Evolutionary conservation across 2,329 filamentous ascomycete species (phyloP).

Genomic region (Penicillium sp.): DNA sequence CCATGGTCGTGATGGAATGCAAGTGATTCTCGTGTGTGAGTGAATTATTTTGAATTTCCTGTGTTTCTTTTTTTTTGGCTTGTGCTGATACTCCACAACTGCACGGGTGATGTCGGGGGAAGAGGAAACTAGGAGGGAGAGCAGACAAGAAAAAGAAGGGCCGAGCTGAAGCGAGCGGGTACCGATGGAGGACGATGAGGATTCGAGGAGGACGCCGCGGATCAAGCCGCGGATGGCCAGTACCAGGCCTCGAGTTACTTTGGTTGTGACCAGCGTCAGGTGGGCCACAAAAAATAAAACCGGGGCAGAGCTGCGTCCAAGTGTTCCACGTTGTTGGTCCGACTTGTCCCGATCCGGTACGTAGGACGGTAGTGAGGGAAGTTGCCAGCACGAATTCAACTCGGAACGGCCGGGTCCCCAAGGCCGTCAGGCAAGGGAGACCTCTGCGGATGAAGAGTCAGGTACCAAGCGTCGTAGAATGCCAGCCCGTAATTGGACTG

Average conservation of each 20-base stretch:
- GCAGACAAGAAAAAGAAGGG: not conserved
- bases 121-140: slow-evolving; percentile 3
- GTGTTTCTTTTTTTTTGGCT: slow-evolving; percentile 3
- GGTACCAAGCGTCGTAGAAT: no score
- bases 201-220: slow-evolving; percentile 15
- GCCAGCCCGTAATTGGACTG: not conserved
- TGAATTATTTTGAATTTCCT: not conserved
- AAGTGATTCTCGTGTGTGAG: slow-evolving; percentile 17
- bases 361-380: not conserved
- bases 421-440: slow-evolving; percentile 3
- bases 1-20: slow-evolving; percentile 23
- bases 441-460: not conserved
- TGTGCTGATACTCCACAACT: slow-evolving; percentile 34
- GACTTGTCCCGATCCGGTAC: slow-evolving; percentile 26
- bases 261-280: not conserved
- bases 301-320: slow-evolving; percentile 4
- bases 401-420: slow-evolving; percentile 11
- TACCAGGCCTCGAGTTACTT: no score
- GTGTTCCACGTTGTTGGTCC: slow-evolving; percentile 11
- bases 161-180: slow-evolving; percentile 20
- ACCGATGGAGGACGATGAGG: slow-evolving; percentile 14
- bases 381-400: slow-evolving; percentile 19
- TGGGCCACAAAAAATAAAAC: not conserved
- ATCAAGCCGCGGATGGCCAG: slow-evolving; percentile 22
- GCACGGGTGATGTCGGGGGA: slow-evolving; percentile 37